Evolutionary conservation across 108 stramenopile species (phyloP).

Genomic region (Poteriospumella lacustris): DNA sequence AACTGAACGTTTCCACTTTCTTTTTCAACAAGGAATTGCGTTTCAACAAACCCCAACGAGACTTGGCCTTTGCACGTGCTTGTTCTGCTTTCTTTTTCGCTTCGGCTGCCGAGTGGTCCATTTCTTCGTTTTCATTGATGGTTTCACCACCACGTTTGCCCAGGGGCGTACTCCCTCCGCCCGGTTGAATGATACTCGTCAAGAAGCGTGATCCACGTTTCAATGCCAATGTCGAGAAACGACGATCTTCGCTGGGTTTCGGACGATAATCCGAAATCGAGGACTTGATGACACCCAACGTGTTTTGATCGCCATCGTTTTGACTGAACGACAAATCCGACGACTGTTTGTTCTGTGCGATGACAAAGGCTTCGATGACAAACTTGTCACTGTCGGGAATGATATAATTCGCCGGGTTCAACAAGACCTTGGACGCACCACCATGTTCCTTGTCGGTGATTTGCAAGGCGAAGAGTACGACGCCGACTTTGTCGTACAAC

Average conservation of each 20-base stretch:
- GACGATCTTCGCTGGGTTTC: not conserved
- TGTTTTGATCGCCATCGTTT: not conserved
- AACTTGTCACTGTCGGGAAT: not conserved
- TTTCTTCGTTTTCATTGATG: not conserved
- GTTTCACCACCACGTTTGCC: not conserved
- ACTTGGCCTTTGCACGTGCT: not conserved
- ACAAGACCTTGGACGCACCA: too few species aligned
- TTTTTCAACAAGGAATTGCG: not conserved
- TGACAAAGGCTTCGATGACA: constrained; percentile 20
- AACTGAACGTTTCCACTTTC: not conserved
- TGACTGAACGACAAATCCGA: constrained; percentile 3
- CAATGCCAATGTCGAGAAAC: not conserved
- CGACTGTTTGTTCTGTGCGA: constrained; percentile 18
- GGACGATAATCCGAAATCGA: not conserved
- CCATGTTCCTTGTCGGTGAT: not conserved
- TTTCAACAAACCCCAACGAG: not conserved
- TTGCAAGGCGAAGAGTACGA: constrained; percentile 16
- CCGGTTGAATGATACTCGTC: not conserved
- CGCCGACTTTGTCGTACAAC: constrained; percentile 14
- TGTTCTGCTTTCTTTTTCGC: not conserved
- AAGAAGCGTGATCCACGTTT: not conserved
- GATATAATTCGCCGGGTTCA: constrained; percentile 10
- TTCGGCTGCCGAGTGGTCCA: not conserved
- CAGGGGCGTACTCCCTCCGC: not conserved
- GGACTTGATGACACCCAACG: not conserved